Base-by-base conservation (phyloP, 2,329 filamentous ascomycete genomes). In the Alternaria ventricosa region DNA sequence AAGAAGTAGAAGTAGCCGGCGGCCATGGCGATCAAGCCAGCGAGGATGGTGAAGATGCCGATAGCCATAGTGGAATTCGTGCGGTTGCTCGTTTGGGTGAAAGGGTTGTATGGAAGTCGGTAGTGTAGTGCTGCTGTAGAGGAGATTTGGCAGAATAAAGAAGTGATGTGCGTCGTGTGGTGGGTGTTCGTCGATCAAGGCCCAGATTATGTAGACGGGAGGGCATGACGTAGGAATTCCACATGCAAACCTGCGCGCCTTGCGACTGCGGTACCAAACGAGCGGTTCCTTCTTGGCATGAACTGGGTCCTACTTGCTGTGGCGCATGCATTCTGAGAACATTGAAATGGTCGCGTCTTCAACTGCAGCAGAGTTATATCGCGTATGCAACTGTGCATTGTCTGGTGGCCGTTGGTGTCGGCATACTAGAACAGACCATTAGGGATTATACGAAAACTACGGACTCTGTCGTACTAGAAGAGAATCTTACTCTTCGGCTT, bases 1-100 rank as follows among this genome's bases (percentile, higher is more conserved):
- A 84, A 84, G 66, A 85, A 65, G 73, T 82, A 84, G 69, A 85
- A 68, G 63, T 80, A 82, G 55, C 83, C 62, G 65, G 78, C 76
- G 22, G 79, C 73, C 47, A 74, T 59, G 62, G 64, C 71, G 18
- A 70, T 47, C 43, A 69, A 50, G 69, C 79, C 76, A 18, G 80
- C 75, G 15, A 74, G 64, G 60, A 67, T 65, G 45, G 79, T 77
- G 65, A 80, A 69, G 61, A 79, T 61, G 25, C 67, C 68, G 25
- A 74, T 60, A 44, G 72, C 65, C 77, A 79, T 79, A 33, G 55
- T 72, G 56, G 41, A 18, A 20, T 27, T 8, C 30, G 8, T 28
- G 22, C 20, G 44, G 20, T 22, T 22, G 49, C 20, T 41, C 47
- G 43, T 56, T 50, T 55, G 51, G n/a, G 55, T 43, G 23, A 12